These are phyloP conservation scores for Flaveria trinervia DNA, from an alignment of 129 eudicot genomes.

Conservation along the genomic window DNA sequence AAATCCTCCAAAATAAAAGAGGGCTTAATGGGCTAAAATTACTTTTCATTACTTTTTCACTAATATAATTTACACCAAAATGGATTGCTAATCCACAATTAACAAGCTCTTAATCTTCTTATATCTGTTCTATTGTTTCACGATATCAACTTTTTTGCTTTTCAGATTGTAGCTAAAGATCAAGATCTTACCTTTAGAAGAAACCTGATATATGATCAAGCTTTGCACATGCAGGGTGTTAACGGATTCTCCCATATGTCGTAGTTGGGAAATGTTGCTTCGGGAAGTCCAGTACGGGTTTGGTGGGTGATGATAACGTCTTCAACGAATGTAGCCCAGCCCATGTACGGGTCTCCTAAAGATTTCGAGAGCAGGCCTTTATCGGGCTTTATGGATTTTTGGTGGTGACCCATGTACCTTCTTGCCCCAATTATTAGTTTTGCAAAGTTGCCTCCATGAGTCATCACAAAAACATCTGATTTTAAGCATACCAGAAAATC, in stretches of 20 bases:
- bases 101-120: slow-evolving; percentile 25
- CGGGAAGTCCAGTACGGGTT: slow-evolving; percentile 92
- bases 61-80: slow-evolving; percentile 39
- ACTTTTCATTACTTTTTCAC: slow-evolving; percentile 23
- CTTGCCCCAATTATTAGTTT: slow-evolving; percentile 79
- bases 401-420: slow-evolving; percentile 82
- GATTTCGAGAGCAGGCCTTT: slow-evolving; percentile 94
- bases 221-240: slow-evolving; percentile 98
- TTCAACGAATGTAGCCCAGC: slow-evolving; percentile 96
- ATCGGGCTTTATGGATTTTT: slow-evolving; percentile 90
- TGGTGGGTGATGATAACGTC: slow-evolving; percentile 90
- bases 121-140: slow-evolving; percentile 17
- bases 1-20: slow-evolving; percentile 14
- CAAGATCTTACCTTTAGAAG: slow-evolving; percentile 8
- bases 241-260: slow-evolving; percentile 98
- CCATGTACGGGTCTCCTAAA: slow-evolving; percentile 97
- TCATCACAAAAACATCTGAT: slow-evolving; percentile 61
- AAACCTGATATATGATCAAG: slow-evolving; percentile 37
- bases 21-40: neutral
- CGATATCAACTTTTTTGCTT: slow-evolving; percentile 11
- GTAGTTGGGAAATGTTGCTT: slow-evolving; percentile 92
- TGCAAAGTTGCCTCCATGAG: slow-evolving; percentile 95
- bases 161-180: slow-evolving; percentile 22
- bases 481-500: too few species aligned
- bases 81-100: slow-evolving; percentile 27